Evolutionary conservation across 2,329 filamentous ascomycete genomes (phyloP).

Genomic region (Ramularia collo-cygni): DNA sequence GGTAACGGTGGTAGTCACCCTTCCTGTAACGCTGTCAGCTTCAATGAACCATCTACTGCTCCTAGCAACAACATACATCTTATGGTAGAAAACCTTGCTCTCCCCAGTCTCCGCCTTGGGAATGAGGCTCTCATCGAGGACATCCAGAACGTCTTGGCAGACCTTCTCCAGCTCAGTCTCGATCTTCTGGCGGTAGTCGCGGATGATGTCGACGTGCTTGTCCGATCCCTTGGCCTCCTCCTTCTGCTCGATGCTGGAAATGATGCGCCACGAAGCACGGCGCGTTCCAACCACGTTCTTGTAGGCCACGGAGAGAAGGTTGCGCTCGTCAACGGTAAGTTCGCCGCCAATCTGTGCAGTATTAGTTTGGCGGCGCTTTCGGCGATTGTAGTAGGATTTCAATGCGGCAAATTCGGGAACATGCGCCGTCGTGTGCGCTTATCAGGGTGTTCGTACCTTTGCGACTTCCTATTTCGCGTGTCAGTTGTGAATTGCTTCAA

Average conservation of each 20-base stretch:
- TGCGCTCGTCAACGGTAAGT: slow-evolving; percentile 65
- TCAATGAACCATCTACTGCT: background rate
- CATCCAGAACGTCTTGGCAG: slow-evolving; percentile 95
- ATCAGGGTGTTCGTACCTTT: slow-evolving; percentile 54
- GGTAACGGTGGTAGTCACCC: slow-evolving; percentile 94
- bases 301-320: slow-evolving; percentile 97
- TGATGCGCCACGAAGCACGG: slow-evolving; percentile 98
- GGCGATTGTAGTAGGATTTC: too few relatives aligned
- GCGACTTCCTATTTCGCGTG: slow-evolving; percentile 69
- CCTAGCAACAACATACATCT: slow-evolving; percentile 66
- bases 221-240: slow-evolving; percentile 98
- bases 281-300: slow-evolving; percentile 99
- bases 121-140: slow-evolving; percentile 87
- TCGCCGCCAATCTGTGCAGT: slow-evolving; percentile 54
- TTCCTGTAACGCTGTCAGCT: slow-evolving; percentile 55
- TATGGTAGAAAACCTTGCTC: slow-evolving; percentile 99
- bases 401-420: too few relatives aligned
- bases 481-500: slow-evolving; percentile 25
- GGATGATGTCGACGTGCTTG: slow-evolving; percentile 89
- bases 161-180: slow-evolving; percentile 95
- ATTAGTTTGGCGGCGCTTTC: slow-evolving; percentile 8
- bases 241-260: slow-evolving; percentile 99
- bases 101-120: slow-evolving; percentile 94
- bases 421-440: background rate
- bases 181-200: slow-evolving; percentile 97